A percentile compares a stretch with the other conserved stretches of the same genome.
Conservation (phyloP, 345 rosid genomes). For the Fremontodendron californicum region DNA sequence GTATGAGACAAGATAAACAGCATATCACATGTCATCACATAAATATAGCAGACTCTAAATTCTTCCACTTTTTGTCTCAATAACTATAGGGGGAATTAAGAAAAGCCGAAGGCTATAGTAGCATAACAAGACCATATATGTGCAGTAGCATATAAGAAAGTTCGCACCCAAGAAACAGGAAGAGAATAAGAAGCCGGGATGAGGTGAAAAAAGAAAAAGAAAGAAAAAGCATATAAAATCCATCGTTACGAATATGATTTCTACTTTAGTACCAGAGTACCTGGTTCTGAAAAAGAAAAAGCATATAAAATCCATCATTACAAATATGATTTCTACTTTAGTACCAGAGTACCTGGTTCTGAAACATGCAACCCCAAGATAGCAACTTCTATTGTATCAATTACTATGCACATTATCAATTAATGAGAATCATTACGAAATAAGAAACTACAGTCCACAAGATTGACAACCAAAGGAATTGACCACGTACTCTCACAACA, state of each 20-base stretch:
- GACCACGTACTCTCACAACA: neutral
- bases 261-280: too few species aligned
- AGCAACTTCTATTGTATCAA: neutral
- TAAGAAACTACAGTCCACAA: neutral
- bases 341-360: neutral
- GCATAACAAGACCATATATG: neutral
- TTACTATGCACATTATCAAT: neutral
- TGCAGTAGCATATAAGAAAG: neutral
- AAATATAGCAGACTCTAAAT: neutral
- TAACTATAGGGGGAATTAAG: neutral
- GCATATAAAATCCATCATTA: neutral
- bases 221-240: neutral
- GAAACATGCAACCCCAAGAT: neutral
- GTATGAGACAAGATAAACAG: neutral
- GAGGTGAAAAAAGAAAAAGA: too few species aligned
- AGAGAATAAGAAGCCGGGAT: neutral
- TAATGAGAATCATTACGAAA: neutral
- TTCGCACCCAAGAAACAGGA: neutral
- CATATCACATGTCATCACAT: neutral
- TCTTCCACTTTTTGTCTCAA: too few species aligned
- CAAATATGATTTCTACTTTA: neutral
- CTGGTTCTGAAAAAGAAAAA: too few species aligned
- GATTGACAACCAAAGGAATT: neutral
- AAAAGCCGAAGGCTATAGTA: neutral
- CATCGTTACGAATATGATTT: neutral